Percentiles rank a stretch among this genome's conserved stretches.
Conservation (phyloP, 169 alveolate genomes). For the Plasmodium gonderi region DNA sequence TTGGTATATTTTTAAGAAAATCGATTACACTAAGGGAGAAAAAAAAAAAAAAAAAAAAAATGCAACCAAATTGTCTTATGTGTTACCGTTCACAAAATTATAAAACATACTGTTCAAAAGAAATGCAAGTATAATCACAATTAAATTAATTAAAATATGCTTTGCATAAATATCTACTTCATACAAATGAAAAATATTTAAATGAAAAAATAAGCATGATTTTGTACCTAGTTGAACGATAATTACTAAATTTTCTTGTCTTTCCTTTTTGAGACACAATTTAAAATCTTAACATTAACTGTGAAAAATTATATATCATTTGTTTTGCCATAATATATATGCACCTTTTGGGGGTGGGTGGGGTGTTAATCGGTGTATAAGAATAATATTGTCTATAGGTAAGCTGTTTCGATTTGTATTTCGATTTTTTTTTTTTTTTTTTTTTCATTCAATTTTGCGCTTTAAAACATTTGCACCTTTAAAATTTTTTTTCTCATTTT, state of each 20-base stretch:
- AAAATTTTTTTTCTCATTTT: not conserved
- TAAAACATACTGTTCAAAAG: not conserved
- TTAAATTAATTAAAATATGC: not conserved
- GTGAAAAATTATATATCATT: not conserved
- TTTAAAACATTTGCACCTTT: not conserved
- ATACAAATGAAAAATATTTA: not conserved
- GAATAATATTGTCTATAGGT: not conserved
- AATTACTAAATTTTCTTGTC: too few species aligned
- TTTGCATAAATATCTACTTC: not conserved
- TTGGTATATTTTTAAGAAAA: not conserved
- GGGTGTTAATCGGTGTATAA: not conserved
- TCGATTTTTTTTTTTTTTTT: not conserved
- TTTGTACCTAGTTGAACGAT: not conserved
- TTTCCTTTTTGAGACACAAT: too few species aligned
- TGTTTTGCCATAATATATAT: not conserved
- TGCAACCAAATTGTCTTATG: not conserved
- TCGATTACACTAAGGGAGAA: not conserved
- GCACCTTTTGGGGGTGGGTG: not conserved
- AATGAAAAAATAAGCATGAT: not conserved
- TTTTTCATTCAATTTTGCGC: not conserved
- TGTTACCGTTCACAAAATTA: not conserved
- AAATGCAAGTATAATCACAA: not conserved
- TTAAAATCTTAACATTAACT: too few species aligned
- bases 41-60: too few species aligned
- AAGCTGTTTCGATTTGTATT: not conserved